Conservation (phyloP, 129 eudicot species). For the Daucus carota region DNA sequence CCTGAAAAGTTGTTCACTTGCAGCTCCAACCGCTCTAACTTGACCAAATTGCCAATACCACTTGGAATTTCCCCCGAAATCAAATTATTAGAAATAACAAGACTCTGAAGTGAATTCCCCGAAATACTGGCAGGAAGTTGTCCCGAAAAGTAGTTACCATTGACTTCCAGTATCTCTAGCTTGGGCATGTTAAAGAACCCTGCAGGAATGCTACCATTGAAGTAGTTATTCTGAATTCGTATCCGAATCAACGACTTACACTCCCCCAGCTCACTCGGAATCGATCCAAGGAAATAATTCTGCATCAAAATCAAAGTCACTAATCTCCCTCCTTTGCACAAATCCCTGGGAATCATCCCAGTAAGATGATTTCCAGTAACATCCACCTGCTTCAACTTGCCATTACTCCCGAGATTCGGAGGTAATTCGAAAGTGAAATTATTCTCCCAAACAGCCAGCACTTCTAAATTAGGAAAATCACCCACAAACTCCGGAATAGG, state of each 20-base stretch:
- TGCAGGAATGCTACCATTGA: slow-evolving; percentile 61
- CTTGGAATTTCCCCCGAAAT: slow-evolving; percentile 56
- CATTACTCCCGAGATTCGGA: slow-evolving; percentile 58
- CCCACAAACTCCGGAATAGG: slow-evolving; percentile 66
- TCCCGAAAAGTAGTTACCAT: slow-evolving; percentile 61
- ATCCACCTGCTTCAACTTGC: slow-evolving; percentile 46
- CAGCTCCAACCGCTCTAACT: slow-evolving; percentile 35
- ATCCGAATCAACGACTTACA: slow-evolving; percentile 53
- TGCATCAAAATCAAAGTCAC: slow-evolving; percentile 46
- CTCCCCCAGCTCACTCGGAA: slow-evolving; percentile 62
- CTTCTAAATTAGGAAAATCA: slow-evolving; percentile 73
- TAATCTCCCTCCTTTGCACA: slow-evolving; percentile 67
- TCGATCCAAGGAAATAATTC: slow-evolving; percentile 54
- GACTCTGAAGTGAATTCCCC: slow-evolving; percentile 27
- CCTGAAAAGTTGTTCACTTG: slow-evolving; percentile 49
- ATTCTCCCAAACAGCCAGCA: slow-evolving; percentile 66
- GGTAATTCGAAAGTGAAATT: slow-evolving; percentile 70
- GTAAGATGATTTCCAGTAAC: slow-evolving; percentile 64
- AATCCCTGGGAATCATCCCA: slow-evolving; percentile 48
- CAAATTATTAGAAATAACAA: slow-evolving; percentile 49
- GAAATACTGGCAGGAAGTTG: slow-evolving; percentile 42
- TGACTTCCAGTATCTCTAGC: slow-evolving; percentile 51
- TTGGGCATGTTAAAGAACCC: slow-evolving; percentile 59
- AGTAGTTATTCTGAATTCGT: slow-evolving; percentile 46
- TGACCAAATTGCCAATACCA: slow-evolving; percentile 40